phyloP scores from a whole-genome alignment of 805 yeast species.

The Yamadazyma tumulicola region DNA sequence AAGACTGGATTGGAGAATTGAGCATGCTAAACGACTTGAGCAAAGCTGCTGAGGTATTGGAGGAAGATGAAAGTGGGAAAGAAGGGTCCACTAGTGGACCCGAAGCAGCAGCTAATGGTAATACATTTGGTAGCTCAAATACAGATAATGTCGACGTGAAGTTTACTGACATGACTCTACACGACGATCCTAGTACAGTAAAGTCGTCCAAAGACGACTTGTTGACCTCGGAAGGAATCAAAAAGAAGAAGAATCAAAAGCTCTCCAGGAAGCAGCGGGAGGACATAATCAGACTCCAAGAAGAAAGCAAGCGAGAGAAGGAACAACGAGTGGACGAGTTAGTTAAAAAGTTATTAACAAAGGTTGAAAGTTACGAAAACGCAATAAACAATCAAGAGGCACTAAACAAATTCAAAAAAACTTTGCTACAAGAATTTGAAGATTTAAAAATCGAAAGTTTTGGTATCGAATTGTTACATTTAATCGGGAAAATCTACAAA shows the following conservation, averaged over 20 bases:
- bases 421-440: conserved; percentile 62
- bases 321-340: conserved; percentile 49
- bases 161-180: conserved; percentile 12
- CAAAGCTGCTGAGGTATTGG: conserved; percentile 52
- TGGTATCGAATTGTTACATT: conserved; percentile 81
- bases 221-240: conserved; percentile 13
- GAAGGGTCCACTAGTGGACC: conserved; percentile 5
- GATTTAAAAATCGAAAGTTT: conserved; percentile 91
- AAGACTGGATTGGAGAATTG: conserved; percentile 80
- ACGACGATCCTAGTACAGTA: conserved; percentile 8
- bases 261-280: conserved; percentile 42
- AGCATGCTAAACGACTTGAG: conserved; percentile 73
- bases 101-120: too few relatives aligned
- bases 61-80: conserved; percentile 31
- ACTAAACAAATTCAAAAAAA: conserved; percentile 49
- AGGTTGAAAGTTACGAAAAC: conserved; percentile 49
- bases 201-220: not conserved
- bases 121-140: too few relatives aligned
- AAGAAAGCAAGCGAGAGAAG: conserved; percentile 51
- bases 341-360: conserved; percentile 43
- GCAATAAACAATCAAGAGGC: conserved; percentile 64
- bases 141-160: conserved; percentile 10
- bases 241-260: conserved; percentile 31
- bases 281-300: conserved; percentile 47
- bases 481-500: conserved; percentile 77